Evolutionary conservation across 305 asterid genomes (phyloP), one percentile per base, ranked within the genome.

Genomic region (Fraxinus ornus): DNA sequence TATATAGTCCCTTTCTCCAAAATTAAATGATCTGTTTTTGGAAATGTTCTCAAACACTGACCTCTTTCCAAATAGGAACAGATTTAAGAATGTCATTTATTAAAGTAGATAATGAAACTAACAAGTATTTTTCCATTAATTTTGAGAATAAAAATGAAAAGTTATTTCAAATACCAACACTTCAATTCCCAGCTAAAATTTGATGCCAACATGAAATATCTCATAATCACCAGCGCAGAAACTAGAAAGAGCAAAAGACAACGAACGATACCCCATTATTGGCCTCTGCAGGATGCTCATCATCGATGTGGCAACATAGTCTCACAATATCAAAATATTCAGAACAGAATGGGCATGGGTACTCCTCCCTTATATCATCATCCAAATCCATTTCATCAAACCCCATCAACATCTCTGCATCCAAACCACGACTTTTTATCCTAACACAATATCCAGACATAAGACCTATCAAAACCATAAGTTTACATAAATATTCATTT

Each of bases 291-390:
- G 98, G 97, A 89, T 95, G 99, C 85, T 95, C 97, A 24, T 95
- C 98, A 75, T 95, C 99, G 21, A 95, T 90, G 89, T 95, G 99
- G 89, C 97, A 94, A 86, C 96, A 95, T 24, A 95, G 94, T 41
- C 97, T 95, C 79, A 94, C 91, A 13, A 95, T 93, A 85, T 95
- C 98, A 64, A 89, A 94, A 87, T 88, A 90, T 41, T 92, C 97
- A 1, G 96, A 81, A 86, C 98, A 95, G 82, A 94, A 95, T 30
- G 96, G 95, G 86, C 99, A 93, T 4, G 93, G 92, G 81, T 88
- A 94, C 84, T 95, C 98, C 83, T 93, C 96, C 85, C 92, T 86
- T 72, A 89, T 82, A 75, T 90, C 98, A 83, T 94, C 97, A 84
- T 92, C 92, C 81, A 90, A 72, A 47, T 93, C 97, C 1, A 92